Base-by-base conservation (phyloP, 2,329 filamentous ascomycete genomes). In the Clarireedia paspali region DNA sequence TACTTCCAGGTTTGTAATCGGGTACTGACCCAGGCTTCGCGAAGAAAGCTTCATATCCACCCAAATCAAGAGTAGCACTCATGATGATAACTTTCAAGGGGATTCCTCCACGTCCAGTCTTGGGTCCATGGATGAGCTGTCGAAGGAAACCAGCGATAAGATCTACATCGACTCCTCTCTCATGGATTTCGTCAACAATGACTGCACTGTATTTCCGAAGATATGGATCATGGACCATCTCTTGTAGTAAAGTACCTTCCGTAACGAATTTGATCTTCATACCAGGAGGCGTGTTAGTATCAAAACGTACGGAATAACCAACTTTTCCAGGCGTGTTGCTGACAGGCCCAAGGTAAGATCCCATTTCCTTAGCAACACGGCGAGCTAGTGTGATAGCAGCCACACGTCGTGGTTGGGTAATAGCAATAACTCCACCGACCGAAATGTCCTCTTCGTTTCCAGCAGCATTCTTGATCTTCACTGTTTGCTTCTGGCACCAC, bases 141-240 rank as follows among this genome's bases (percentile, higher is more conserved):
- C 89, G 89, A 59, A 99, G 69, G 62, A 99, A 97, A 0, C 94
- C 94, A 26, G 95, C 77, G 9, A 96, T 78, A 26, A 99, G 73
- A 73, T 99, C 94, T 6, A 96, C 92, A 68, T 97, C 95, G 23
- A 97, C 82, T 63, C 91, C 95, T 64, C 94, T 80, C 74, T 99
- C 94, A 74, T 99, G 94, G 12, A 99, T 94, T 71, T 99, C 94
- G 71, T 99, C 94, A 6, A 99, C 89, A 17, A 99, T 80, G 0
- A 99, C 79, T 3, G 87, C 91, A 66, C 90, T 95, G 69, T 99
- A 99, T 67, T 89, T 84, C 34, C 80, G 82, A 66, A 99, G 77
- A 66, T 85, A 78, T 1, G 89, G 89, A 70, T 99, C 94, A 53
- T 87, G 81, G 58, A 99, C 72, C 71, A 99, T 86, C 71, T 99